These are phyloP conservation scores for Plantago elongata DNA, from an alignment of 257 asterid genomes.

Conservation along the genomic window DNA sequence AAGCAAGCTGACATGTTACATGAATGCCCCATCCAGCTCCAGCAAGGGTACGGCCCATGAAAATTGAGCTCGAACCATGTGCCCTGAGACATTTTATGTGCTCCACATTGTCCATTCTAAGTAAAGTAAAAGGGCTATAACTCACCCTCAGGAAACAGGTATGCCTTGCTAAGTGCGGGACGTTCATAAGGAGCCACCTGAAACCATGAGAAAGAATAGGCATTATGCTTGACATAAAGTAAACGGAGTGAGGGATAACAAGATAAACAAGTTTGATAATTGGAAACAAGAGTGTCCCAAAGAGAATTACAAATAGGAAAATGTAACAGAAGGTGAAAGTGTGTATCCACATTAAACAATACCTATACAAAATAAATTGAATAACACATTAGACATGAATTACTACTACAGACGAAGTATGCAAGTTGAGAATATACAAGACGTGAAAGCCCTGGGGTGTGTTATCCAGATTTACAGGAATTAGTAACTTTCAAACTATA, in stretches of 20 bases:
- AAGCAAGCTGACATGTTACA: no score
- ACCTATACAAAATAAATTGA: no score
- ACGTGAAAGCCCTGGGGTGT: no score
- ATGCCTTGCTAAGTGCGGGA: conserved; percentile 94
- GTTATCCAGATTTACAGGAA: no score
- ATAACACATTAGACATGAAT: no score
- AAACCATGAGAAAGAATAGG: conserved; percentile 26
- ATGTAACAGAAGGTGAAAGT: no score
- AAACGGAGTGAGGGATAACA: not conserved
- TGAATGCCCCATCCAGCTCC: no score
- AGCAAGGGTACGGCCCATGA: no score
- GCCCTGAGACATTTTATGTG: not conserved
- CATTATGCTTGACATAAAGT: not conserved
- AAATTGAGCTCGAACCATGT: not conserved
- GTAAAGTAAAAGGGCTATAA: conserved; percentile 18
- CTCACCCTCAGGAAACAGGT: conserved; percentile 94
- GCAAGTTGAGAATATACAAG: no score
- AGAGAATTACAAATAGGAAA: not conserved
- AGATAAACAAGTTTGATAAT: not conserved
- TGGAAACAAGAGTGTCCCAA: conserved; percentile 10
- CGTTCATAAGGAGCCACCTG: conserved; percentile 99
- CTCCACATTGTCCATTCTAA: not conserved
- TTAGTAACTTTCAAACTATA: no score
- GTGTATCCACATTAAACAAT: no score
- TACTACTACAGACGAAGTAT: no score